Evolutionary conservation across 306 rosid genomes (phyloP), one percentile per base, ranked within the genome.

Genomic region (Calophaca sinica): DNA sequence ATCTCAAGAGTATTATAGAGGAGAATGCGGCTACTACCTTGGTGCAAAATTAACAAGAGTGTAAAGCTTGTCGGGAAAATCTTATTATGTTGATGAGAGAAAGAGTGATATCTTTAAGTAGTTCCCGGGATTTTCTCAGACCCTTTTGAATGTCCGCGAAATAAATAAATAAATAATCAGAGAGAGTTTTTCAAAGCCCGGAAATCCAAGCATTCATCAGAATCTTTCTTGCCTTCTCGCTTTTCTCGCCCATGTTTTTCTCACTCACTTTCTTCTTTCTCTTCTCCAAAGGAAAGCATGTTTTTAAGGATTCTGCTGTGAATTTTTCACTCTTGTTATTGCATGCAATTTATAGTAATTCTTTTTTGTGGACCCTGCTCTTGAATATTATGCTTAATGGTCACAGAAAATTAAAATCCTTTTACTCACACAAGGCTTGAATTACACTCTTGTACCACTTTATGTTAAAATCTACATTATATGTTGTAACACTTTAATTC

Each of bases 191-290:
- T 69, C 70, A 78, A 77, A 76, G 74, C 54, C 29, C 26, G 60
- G 87, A 89, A 89, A 80, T 80, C 84, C 84, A 89, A 84, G 85
- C 63, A 72, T 84, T 83, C 84, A 78, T 86, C 84, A 75, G 51
- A 84, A 68, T 84, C 86, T 86, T 86, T 85, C 83, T 85, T 54
- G 35, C 70, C 6, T 13, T 77, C 57, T 80, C 81, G 68, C n/a
- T 55, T 81, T 79, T 77, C 45, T 63, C 72, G 83, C 79, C 20
- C 60, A 35, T 63, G 75, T 74, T 80, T 75, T 80, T 50, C 80
- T 81, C 80, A 55, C 75, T 75, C 68, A 48, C 62, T 44, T 70
- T 12, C 9, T n/a, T 80, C 61, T 31, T 36, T 51, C 12, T 39
- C 70, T 61, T 82, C 60, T 20, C 63, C 42, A 5, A 32, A 33